phyloP scores from a whole-genome alignment of 352 stramenopile species.

The Pythium folliculosum region DNA sequence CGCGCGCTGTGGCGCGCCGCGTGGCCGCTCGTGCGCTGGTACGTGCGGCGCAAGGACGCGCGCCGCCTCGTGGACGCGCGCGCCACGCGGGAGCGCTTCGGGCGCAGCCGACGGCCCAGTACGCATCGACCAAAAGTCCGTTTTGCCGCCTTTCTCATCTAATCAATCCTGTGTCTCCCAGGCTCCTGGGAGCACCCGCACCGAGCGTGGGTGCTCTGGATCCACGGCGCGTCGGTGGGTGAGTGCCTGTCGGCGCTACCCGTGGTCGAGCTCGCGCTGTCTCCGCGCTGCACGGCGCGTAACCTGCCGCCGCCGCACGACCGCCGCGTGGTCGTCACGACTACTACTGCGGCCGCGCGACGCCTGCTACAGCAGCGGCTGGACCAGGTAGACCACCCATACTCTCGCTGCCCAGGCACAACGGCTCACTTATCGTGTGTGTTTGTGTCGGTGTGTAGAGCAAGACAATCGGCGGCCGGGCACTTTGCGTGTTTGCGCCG shows the following conservation, averaged over 20 bases:
- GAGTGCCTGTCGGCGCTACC: slow-evolving; percentile 72
- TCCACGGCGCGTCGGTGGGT: slow-evolving; percentile 74
- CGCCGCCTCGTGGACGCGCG: slow-evolving; percentile 33
- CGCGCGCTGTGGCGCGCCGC: slow-evolving; percentile 50
- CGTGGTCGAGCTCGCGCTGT: slow-evolving; percentile 55
- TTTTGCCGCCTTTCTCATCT: neutral
- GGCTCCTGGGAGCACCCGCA: slow-evolving; percentile 7
- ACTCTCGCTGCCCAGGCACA: too few relatives aligned
- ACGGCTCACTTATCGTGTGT: neutral
- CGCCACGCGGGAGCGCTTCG: slow-evolving; percentile 59
- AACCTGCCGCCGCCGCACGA: slow-evolving; percentile 9
- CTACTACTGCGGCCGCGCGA: slow-evolving; percentile 64
- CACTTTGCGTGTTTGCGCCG: slow-evolving; percentile 62
- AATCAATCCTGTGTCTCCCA: neutral
- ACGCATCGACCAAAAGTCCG: slow-evolving; percentile 4
- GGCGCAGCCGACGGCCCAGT: slow-evolving; percentile 41
- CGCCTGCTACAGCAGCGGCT: slow-evolving; percentile 40
- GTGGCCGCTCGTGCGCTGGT: slow-evolving; percentile 56
- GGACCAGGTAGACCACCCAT: neutral
- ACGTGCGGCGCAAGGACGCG: slow-evolving; percentile 55
- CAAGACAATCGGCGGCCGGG: slow-evolving; percentile 28
- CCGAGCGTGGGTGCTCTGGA: slow-evolving; percentile 38
- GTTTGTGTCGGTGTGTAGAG: neutral
- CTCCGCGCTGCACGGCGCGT: slow-evolving; percentile 23
- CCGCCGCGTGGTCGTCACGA: slow-evolving; percentile 57